Conservation (phyloP, 106 monocot species). For the Dioscorea dumetorum region DNA sequence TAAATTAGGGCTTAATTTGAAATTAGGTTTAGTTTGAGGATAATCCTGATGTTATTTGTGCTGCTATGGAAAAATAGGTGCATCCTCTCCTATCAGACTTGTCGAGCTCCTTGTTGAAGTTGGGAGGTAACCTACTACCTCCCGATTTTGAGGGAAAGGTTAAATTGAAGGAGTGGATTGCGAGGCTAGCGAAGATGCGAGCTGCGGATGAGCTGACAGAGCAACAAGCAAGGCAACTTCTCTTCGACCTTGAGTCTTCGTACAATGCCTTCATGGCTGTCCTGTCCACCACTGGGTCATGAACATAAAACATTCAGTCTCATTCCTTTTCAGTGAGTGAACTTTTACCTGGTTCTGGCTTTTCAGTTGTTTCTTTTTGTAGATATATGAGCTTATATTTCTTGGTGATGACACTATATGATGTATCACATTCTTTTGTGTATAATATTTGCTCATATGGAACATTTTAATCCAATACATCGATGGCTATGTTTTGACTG, state of each 20-base stretch:
- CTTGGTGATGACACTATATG: too few species aligned
- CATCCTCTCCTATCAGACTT: slow-evolving; percentile 70
- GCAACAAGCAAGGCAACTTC: slow-evolving; percentile 81
- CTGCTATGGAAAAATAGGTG: slow-evolving; percentile 9
- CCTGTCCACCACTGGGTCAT: slow-evolving; percentile 32
- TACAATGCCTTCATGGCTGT: slow-evolving; percentile 83
- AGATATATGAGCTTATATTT: not conserved
- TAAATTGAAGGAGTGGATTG: slow-evolving; percentile 81
- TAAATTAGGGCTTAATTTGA: too few species aligned
- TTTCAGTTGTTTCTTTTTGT: not conserved
- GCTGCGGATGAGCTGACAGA: slow-evolving; percentile 89
- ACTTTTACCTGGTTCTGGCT: not conserved
- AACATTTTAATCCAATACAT: too few species aligned
- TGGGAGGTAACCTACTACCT: slow-evolving; percentile 51
- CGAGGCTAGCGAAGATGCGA: slow-evolving; percentile 77
- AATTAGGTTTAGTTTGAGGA: too few species aligned
- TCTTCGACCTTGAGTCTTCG: slow-evolving; percentile 82
- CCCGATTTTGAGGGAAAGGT: slow-evolving; percentile 75
- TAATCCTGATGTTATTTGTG: too few species aligned
- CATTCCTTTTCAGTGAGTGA: not conserved
- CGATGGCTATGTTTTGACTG: too few species aligned
- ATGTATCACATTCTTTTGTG: too few species aligned
- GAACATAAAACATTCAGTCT: not conserved
- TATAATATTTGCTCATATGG: too few species aligned
- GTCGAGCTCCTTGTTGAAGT: slow-evolving; percentile 55